Conservation (phyloP, 2,329 filamentous ascomycete species). For the Fusarium sulawesiense region DNA sequence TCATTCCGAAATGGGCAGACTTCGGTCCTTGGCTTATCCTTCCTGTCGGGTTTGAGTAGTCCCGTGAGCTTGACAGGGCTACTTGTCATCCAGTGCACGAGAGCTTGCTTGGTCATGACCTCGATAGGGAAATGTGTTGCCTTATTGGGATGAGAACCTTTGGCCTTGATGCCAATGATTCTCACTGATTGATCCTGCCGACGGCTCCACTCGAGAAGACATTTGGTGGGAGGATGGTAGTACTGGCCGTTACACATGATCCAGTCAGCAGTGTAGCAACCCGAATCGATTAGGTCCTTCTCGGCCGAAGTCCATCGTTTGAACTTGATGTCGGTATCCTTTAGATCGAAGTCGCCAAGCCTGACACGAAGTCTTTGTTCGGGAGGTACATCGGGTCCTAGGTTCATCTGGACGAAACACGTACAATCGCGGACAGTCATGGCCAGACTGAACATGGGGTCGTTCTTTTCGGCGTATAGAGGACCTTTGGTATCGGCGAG, state of each 20-base stretch:
- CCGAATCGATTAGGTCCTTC: constrained; percentile 69
- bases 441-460: constrained; percentile 69
- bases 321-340: constrained; percentile 74
- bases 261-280: constrained; percentile 71
- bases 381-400: constrained; percentile 30
- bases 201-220: constrained; percentile 49
- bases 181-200: constrained; percentile 33
- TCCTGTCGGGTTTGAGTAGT: constrained; percentile 40
- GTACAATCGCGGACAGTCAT: constrained; percentile 88
- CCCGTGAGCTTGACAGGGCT: constrained; percentile 38
- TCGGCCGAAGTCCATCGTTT: constrained; percentile 76
- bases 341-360: constrained; percentile 82
- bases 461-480: constrained; percentile 54
- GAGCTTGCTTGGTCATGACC: constrained; percentile 23
- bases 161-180: constrained; percentile 40
- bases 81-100: constrained; percentile 36
- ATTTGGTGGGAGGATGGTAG: constrained; percentile 53
- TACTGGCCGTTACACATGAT: constrained; percentile 50
- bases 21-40: constrained; percentile 41
- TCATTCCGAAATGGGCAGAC: constrained; percentile 43
- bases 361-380: constrained; percentile 62
- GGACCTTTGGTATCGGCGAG: constrained; percentile 58
- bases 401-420: constrained; percentile 72
- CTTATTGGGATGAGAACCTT: constrained; percentile 30
- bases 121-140: constrained; percentile 26